These are phyloP conservation scores for Rhododendron griersonianum DNA, from an alignment of 148 eudicot genomes.

Conservation along the genomic window DNA sequence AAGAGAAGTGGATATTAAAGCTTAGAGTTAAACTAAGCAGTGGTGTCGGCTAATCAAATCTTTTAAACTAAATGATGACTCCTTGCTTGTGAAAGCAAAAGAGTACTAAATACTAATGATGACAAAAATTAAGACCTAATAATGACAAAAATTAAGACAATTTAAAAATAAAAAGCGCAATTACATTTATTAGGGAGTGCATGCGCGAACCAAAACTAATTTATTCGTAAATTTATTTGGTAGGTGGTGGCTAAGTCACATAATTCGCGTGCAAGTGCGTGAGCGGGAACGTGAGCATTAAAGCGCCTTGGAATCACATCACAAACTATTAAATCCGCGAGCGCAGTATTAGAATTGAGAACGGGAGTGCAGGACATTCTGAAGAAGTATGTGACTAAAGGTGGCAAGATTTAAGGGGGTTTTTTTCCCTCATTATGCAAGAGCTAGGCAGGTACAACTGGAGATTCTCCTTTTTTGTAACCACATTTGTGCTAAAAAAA, in stretches of 20 bases:
- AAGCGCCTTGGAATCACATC: not conserved
- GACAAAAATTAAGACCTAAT: not conserved
- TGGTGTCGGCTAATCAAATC: not conserved
- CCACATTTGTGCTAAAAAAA: not conserved
- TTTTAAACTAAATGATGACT: not conserved
- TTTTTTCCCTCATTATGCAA: not conserved
- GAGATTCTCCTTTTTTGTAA: not conserved
- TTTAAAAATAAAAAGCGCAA: not conserved
- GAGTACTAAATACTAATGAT: not conserved
- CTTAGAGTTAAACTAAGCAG: not conserved
- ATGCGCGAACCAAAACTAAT: not conserved
- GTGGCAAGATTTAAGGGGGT: not conserved
- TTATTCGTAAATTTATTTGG: not conserved
- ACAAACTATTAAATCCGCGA: not conserved
- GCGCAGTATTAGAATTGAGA: not conserved
- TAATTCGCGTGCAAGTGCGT: not conserved
- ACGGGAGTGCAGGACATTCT: not conserved
- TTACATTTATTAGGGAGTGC: not conserved
- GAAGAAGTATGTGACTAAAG: not conserved
- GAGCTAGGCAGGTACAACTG: not conserved
- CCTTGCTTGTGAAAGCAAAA: not conserved
- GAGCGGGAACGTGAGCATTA: not conserved
- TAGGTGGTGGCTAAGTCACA: not conserved
- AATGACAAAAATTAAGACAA: not conserved
- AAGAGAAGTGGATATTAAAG: not conserved